phyloP scores from a whole-genome alignment of 2,329 filamentous ascomycete genomes.

The Tolypocladium capitatum region DNA sequence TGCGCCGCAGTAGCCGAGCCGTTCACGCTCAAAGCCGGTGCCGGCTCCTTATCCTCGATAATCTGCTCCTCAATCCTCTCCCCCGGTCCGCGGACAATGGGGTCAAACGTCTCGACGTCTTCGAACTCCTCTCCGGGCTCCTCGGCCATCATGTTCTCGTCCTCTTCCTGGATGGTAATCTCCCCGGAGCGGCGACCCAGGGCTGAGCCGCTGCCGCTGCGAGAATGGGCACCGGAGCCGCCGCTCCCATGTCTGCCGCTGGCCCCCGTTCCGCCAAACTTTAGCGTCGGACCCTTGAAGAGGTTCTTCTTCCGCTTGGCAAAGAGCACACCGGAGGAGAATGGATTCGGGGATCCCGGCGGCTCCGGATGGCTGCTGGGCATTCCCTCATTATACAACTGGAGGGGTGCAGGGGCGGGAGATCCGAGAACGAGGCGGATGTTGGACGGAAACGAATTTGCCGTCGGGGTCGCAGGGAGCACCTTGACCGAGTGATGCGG shows the following conservation, averaged over 20 bases:
- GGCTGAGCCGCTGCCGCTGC: conserved; percentile 48
- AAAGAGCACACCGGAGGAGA: conserved; percentile 55
- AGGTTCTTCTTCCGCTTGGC: conserved; percentile 69
- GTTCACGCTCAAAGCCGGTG: conserved; percentile 2
- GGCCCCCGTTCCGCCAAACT: conserved; percentile 29
- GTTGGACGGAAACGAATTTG: conserved; percentile 64
- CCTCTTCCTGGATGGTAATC: conserved; percentile 57
- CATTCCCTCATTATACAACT: conserved; percentile 46
- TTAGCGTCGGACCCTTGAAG: conserved; percentile 67
- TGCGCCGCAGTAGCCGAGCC: neutral
- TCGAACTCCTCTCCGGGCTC: conserved; percentile 37
- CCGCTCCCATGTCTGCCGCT: conserved; percentile 21
- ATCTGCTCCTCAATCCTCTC: conserved; percentile 34
- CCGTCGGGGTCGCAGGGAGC: conserved; percentile 77
- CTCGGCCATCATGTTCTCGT: conserved; percentile 35
- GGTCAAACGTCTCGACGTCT: conserved; percentile 46
- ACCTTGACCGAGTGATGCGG: conserved; percentile 90
- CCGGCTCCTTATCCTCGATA: conserved; percentile 25
- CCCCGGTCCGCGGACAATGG: conserved; percentile 30
- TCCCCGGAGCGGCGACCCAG: conserved; percentile 58
- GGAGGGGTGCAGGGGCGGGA: conserved; percentile 35
- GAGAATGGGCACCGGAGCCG: conserved; percentile 29
- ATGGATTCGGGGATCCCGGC: conserved; percentile 44
- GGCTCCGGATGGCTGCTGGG: conserved; percentile 28
- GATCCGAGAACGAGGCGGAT: conserved; percentile 64